Base-by-base conservation (phyloP, 2,329 filamentous ascomycete genomes). In the Lachnellula arida region DNA sequence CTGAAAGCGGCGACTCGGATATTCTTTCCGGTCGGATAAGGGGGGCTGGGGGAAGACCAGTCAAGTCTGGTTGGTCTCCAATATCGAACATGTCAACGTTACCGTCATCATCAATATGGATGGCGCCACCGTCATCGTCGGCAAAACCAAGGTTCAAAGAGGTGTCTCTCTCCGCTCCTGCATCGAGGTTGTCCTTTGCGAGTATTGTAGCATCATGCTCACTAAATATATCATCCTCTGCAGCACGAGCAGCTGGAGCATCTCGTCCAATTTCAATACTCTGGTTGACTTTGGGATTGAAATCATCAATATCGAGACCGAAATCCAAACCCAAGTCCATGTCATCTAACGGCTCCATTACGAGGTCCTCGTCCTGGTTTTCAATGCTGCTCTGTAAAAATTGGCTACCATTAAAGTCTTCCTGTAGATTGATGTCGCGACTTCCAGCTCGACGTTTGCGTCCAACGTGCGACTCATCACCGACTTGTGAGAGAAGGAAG, bases 211-310 rank as follows among this genome's bases (percentile, higher is more conserved):
- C 73, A 61, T 86, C 84, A 39, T 86, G 67, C 55, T 89, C 86
- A 60, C 65, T 69, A 58, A 86, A 75, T 52, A 92, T 82, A 62
- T 89, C 85, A 40, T 89, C 86, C 61, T 89, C 89, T 19, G 86
- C 74, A 2, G 84, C 77, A 46, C 82, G 79, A 23, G 87, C 78
- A 15, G 82, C 78, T 4, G 89, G 86, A 19, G 89, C 92, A 64
- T 96, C 87, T 85, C 93, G 88, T 68, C 93, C 94, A 65, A 91
- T 80, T 85, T 99, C 94, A 56, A 97, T 86, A 67, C 86, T 94
- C 58, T 75, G 75, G 57, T 82, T 81, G 28, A 51, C 73, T 69
- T 60, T 73, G 70, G 56, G 74, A 52, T 63, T 61, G 46, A 62
- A 54, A 42, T 67, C 62, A 50, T 67, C 65, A 37, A 68, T 57